Evolutionary conservation across 1,284 basidiomycete species (phyloP).

Genomic region (Wolfiporia cocos): DNA sequence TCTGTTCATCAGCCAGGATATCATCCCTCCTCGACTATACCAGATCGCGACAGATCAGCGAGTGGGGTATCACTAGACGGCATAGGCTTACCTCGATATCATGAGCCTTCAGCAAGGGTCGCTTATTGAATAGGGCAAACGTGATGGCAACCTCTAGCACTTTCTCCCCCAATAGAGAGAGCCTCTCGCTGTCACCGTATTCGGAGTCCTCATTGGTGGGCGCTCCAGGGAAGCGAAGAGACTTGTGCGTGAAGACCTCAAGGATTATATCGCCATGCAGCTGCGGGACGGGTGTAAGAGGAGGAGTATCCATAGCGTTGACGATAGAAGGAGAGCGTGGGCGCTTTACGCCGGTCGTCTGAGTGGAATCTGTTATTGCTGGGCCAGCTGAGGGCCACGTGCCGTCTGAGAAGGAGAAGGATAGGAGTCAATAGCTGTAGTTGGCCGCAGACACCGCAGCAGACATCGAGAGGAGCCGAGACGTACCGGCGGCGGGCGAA

Average conservation of each 20-base stretch:
- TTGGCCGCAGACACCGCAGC: slow-evolving; percentile 11
- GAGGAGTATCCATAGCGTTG: slow-evolving; percentile 20
- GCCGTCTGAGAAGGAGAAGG: slow-evolving; percentile 16
- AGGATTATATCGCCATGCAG: slow-evolving; percentile 48
- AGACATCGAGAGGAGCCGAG: background rate
- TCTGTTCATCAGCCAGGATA: slow-evolving; percentile 37
- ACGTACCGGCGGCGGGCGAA: slow-evolving; percentile 13
- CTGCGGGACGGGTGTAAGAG: slow-evolving; percentile 33
- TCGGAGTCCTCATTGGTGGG: slow-evolving; percentile 31
- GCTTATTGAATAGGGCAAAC: slow-evolving; percentile 42
- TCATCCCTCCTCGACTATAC: slow-evolving; percentile 29
- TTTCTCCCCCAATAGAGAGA: slow-evolving; percentile 46
- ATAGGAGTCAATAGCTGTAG: slow-evolving; percentile 9
- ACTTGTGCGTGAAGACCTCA: slow-evolving; percentile 62
- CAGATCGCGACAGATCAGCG: slow-evolving; percentile 9
- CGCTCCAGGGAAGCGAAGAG: slow-evolving; percentile 42
- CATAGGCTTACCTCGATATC: slow-evolving; percentile 41
- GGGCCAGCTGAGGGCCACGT: slow-evolving; percentile 19
- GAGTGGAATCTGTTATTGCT: slow-evolving; percentile 12
- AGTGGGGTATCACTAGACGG: background rate
- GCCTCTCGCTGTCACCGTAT: slow-evolving; percentile 53
- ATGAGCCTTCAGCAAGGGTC: slow-evolving; percentile 42
- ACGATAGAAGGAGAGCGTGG: slow-evolving; percentile 16
- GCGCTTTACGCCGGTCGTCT: slow-evolving; percentile 21
- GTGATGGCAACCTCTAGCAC: slow-evolving; percentile 47